Evolutionary conservation across 2,329 filamentous ascomycete species (phyloP), one percentile per base, ranked within the genome.

Genomic region (Arthrobotrys entomopaga): DNA sequence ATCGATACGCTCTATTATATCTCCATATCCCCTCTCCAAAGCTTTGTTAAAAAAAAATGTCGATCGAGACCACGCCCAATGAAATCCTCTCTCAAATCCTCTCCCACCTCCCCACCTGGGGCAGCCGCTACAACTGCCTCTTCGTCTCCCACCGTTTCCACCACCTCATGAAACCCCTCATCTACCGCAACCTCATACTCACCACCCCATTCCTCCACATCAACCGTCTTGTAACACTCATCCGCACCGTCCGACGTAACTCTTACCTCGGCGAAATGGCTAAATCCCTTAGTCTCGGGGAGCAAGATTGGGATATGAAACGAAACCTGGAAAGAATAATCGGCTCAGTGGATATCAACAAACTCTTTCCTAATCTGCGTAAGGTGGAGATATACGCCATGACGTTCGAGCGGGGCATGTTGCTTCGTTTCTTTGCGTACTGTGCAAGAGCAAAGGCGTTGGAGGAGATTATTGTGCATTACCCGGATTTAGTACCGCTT

Each of bases 61-160:
- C 46, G 13, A 6, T 20, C 11, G 4, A 19, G 40, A 52, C 11
- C 6, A 40, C 66, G 11, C 69, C 69, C 7, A 57, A 50, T 3
- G 69, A 73, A 19, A 16, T 73, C 3, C 20, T 73, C 24, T 60
- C 56, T 16, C 56, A 73, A 26, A 38, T 73, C 15, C 53, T 72
- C 38, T 64, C 60, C 6, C 48, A 72, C 26, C 38, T 65, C 10
- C 56, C 42, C 56, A 59, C 60, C n/a, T 61, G 26, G n/a, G 69
- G 69, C 49, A 49, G 22, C 16, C 61, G 60, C 20, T 73, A 73
- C 69, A 73, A 61, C 40, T 73, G 69, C 16, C 70, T 74, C 42
- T 22, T 74, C 22, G 70, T 67, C 70, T 58, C 29, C 22, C 70
- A 58, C 15, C 57, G 57, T 10, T 64, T 74, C 63, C 46, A 64